Conservation (phyloP, 2,329 filamentous ascomycete species). For the Cladosporium sp. region DNA sequence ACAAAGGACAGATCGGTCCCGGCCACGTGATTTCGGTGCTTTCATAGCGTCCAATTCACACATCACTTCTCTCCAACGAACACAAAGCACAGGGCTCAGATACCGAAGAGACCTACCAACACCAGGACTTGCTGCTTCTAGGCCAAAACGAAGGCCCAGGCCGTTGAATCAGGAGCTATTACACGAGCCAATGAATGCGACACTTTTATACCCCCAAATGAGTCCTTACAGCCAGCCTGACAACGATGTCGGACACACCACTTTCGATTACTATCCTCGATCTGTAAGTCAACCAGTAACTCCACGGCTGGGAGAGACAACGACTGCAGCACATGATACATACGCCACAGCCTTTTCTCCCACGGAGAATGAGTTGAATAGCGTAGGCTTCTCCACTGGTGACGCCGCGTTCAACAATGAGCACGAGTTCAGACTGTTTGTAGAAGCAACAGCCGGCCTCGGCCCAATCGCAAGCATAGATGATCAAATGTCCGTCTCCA, state of each 20-base stretch:
- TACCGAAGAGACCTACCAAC: background rate
- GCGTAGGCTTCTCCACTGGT: background rate
- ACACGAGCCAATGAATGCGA: slow-evolving; percentile 18
- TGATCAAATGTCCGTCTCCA: background rate
- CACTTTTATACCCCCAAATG: slow-evolving; percentile 29
- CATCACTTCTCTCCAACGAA: slow-evolving; percentile 14
- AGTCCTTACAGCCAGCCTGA: slow-evolving; percentile 26
- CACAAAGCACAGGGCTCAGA: slow-evolving; percentile 3
- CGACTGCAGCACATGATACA: slow-evolving; percentile 11
- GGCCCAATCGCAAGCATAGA: slow-evolving; percentile 23
- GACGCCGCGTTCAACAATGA: slow-evolving; percentile 33
- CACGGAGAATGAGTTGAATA: background rate
- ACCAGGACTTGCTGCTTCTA: slow-evolving; percentile 5
- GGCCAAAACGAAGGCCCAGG: slow-evolving; percentile 17
- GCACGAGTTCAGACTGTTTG: slow-evolving; percentile 35
- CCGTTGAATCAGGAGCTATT: slow-evolving; percentile 15
- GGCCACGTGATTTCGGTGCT: slow-evolving; percentile 7
- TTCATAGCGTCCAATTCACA: slow-evolving; percentile 17
- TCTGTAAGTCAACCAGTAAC: slow-evolving; percentile 33
- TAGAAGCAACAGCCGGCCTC: slow-evolving; percentile 35
- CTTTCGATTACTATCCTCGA: slow-evolving; percentile 19
- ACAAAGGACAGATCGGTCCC: slow-evolving; percentile 27
- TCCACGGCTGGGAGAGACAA: slow-evolving; percentile 20
- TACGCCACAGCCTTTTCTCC: background rate
- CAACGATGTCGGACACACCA: slow-evolving; percentile 10